Conservation (phyloP, 1,139 yeast species). For the Suhomyces kunorum region DNA sequence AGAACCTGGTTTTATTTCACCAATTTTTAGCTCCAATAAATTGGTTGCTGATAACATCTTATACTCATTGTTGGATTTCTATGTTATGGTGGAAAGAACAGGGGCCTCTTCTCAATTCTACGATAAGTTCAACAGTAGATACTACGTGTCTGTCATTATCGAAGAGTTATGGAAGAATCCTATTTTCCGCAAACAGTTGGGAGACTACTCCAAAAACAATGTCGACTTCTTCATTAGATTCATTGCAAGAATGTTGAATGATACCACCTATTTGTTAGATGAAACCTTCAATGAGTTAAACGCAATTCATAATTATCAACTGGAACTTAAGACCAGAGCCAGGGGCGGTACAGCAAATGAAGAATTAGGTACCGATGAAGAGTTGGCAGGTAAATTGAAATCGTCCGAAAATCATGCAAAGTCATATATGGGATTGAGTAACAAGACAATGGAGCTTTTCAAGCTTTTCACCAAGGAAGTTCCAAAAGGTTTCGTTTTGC, state of each 20-base stretch:
- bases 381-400: constrained; percentile 54
- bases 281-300: constrained; percentile 82
- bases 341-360: constrained; percentile 42
- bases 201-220: constrained; percentile 61
- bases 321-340: constrained; percentile 48
- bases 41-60: constrained; percentile 67
- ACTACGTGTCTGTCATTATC: constrained; percentile 78
- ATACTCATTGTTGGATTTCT: constrained; percentile 82
- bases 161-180: constrained; percentile 82
- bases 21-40: constrained; percentile 62
- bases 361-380: constrained; percentile 60
- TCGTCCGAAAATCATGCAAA: constrained; percentile 76
- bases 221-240: constrained; percentile 86
- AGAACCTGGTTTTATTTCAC: constrained; percentile 72
- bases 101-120: constrained; percentile 95
- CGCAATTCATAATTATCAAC: constrained; percentile 74
- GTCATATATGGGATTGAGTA: constrained; percentile 80
- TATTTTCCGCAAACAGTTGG: constrained; percentile 65
- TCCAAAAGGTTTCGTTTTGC: constrained; percentile 81
- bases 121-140: constrained; percentile 91
- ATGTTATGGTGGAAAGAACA: constrained; percentile 93
- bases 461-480: constrained; percentile 82
- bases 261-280: constrained; percentile 86
- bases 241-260: constrained; percentile 93
- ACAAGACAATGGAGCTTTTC: constrained; percentile 78